phyloP scores from a whole-genome alignment of 129 eudicot genomes.

The Flaveria robusta region DNA sequence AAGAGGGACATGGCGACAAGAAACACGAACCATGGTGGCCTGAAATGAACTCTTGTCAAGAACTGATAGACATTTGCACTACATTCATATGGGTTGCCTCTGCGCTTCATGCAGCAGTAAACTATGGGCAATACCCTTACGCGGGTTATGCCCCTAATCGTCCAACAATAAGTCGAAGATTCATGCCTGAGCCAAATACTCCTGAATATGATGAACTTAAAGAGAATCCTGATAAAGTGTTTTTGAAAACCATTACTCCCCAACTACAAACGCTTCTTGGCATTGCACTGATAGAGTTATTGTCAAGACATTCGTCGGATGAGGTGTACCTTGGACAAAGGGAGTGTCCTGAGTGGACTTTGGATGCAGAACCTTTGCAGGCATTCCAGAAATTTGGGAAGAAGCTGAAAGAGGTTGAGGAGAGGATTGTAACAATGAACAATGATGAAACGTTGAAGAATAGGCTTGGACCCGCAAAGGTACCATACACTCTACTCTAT shows the following conservation, averaged over 20 bases:
- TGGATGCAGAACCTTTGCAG: slow-evolving; percentile 34
- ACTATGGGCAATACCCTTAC: slow-evolving; percentile 52
- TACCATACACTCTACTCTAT: slow-evolving; percentile 41
- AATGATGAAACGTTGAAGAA: slow-evolving; percentile 40
- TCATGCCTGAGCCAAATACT: slow-evolving; percentile 46
- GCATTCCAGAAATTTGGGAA: slow-evolving; percentile 38
- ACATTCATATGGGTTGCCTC: slow-evolving; percentile 50
- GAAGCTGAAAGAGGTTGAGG: slow-evolving; percentile 42
- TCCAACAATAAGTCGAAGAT: slow-evolving; percentile 42
- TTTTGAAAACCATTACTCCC: slow-evolving; percentile 39
- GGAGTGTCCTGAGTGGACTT: slow-evolving; percentile 41
- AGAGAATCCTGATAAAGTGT: slow-evolving; percentile 36
- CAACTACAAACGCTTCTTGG: slow-evolving; percentile 38
- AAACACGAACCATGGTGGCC: slow-evolving; percentile 51
- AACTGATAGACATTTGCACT: slow-evolving; percentile 36
- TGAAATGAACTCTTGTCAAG: slow-evolving; percentile 31
- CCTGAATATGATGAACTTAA: slow-evolving; percentile 47
- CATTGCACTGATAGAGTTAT: slow-evolving; percentile 42
- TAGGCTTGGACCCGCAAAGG: slow-evolving; percentile 42
- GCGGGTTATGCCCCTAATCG: slow-evolving; percentile 52
- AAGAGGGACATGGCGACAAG: slow-evolving; percentile 54
- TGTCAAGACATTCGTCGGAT: slow-evolving; percentile 42
- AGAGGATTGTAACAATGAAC: slow-evolving; percentile 38
- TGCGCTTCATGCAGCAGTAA: slow-evolving; percentile 56
- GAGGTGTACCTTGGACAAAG: slow-evolving; percentile 50